Evolutionary conservation across 192 early-diverging fungal species (phyloP).

Genomic region (Chytriomyces confervae): DNA sequence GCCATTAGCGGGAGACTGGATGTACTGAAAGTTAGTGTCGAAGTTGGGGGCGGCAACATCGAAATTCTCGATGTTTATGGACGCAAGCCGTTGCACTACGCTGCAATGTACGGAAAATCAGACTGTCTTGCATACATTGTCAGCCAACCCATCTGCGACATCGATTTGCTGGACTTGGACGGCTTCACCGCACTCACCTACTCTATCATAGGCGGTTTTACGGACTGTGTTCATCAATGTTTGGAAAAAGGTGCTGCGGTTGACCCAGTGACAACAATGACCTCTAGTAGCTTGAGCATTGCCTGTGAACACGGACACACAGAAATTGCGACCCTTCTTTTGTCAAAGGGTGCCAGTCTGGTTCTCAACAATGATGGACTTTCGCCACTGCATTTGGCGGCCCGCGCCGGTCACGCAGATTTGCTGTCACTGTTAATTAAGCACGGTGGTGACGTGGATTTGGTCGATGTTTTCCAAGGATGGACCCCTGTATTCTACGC

Average conservation of each 20-base stretch:
- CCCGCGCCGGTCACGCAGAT: constrained; percentile 78
- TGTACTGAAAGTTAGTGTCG: constrained; percentile 66
- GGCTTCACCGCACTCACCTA: constrained; percentile 87
- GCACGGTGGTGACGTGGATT: constrained; percentile 76
- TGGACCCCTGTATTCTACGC: constrained; percentile 99
- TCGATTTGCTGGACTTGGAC: constrained; percentile 85
- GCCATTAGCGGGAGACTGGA: constrained; percentile 80
- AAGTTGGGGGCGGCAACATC: constrained; percentile 45
- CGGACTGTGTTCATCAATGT: constrained; percentile 74
- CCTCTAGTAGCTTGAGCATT: constrained; percentile 78
- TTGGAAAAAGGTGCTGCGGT: constrained; percentile 67
- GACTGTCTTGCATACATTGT: constrained; percentile 53
- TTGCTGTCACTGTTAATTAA: constrained; percentile 76
- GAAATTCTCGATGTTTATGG: constrained; percentile 81
- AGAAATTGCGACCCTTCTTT: constrained; percentile 82
- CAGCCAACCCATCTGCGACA: constrained; percentile 31
- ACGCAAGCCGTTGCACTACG: constrained; percentile 90
- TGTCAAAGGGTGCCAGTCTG: constrained; percentile 77
- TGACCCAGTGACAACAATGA: constrained; percentile 62
- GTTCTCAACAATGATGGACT: constrained; percentile 69
- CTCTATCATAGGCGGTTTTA: constrained; percentile 83
- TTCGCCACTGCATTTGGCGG: constrained; percentile 87
- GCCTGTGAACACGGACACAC: constrained; percentile 92
- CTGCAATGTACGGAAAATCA: constrained; percentile 85
- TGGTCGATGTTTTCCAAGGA: constrained; percentile 85